These are phyloP conservation scores for Ascochyta viciae-villosae DNA, from an alignment of 2,329 filamentous ascomycete genomes.

Conservation along the genomic window DNA sequence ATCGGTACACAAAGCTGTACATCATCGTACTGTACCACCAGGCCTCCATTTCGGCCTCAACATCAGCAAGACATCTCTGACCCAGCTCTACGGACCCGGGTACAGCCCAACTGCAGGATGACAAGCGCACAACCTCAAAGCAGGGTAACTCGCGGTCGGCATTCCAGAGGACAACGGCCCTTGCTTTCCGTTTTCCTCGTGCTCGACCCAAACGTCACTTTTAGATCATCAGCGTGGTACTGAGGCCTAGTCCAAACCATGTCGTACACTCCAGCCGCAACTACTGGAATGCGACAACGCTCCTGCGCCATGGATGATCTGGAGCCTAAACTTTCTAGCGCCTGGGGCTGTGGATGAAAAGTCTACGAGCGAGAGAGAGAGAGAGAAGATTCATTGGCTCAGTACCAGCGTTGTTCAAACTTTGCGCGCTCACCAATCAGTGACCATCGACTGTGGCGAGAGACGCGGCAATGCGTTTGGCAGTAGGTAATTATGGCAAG, in stretches of 20 bases:
- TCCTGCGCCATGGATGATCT: too few relatives aligned
- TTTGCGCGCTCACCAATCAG: too few relatives aligned
- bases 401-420: too few relatives aligned
- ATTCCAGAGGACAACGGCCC: background rate
- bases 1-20: background rate
- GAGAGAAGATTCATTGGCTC: too few relatives aligned
- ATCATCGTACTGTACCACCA: slow-evolving; percentile 2
- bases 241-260: too few relatives aligned
- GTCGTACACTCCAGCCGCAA: too few relatives aligned
- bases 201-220: background rate
- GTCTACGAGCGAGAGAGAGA: too few relatives aligned
- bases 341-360: too few relatives aligned
- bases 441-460: too few relatives aligned
- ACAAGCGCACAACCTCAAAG: slow-evolving; percentile 1
- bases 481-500: background rate
- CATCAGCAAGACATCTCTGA: background rate
- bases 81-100: slow-evolving; percentile 13
- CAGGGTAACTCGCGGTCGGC: background rate
- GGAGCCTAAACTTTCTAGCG: too few relatives aligned
- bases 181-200: slow-evolving; percentile 2
- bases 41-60: background rate
- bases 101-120: slow-evolving; percentile 10
- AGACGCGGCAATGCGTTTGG: background rate
- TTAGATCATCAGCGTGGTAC: background rate
- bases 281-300: too few relatives aligned